These are phyloP conservation scores for Alternaria ventricosa DNA, from an alignment of 2,329 filamentous ascomycete species.

Conservation along the genomic window DNA sequence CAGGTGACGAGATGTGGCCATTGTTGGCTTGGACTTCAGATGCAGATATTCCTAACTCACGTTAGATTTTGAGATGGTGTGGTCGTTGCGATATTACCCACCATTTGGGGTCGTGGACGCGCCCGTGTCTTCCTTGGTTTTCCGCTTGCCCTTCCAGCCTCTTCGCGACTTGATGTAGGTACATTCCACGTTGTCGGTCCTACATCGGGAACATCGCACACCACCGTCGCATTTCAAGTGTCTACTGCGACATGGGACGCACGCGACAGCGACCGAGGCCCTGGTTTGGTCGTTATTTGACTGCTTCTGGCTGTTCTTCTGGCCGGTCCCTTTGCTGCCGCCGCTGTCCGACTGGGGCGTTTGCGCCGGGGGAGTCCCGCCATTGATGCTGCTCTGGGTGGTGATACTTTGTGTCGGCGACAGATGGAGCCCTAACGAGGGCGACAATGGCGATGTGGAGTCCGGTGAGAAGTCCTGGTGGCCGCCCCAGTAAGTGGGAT, in stretches of 20 bases:
- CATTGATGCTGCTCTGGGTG: constrained; percentile 37
- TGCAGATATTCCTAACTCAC: constrained; percentile 8
- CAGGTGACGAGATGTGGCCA: constrained; percentile 38
- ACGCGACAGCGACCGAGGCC: constrained; percentile 54
- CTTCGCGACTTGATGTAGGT: constrained; percentile 60
- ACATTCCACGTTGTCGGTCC: constrained; percentile 54
- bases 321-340: constrained; percentile 22
- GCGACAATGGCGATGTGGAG: constrained; percentile 27
- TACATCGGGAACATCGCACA: constrained; percentile 58
- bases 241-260: constrained; percentile 59
- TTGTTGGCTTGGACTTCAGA: constrained; percentile 24
- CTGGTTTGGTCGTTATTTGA: constrained; percentile 28
- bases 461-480: constrained; percentile 35
- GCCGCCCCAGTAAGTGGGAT: constrained; percentile 44
- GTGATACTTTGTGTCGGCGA: constrained; percentile 40
- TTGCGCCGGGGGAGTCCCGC: constrained; percentile 39
- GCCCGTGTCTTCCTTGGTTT: constrained; percentile 45
- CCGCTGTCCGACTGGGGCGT: constrained; percentile 38
- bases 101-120: constrained; percentile 26
- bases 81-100: constrained; percentile 13
- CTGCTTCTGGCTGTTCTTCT: constrained; percentile 29
- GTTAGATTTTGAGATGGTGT: constrained; percentile 1
- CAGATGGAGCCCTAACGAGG: constrained; percentile 35
- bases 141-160: constrained; percentile 56
- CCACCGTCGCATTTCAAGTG: constrained; percentile 63